These are phyloP conservation scores for Fusarium transvaalense DNA, from an alignment of 2,329 filamentous ascomycete genomes.

Conservation along the genomic window DNA sequence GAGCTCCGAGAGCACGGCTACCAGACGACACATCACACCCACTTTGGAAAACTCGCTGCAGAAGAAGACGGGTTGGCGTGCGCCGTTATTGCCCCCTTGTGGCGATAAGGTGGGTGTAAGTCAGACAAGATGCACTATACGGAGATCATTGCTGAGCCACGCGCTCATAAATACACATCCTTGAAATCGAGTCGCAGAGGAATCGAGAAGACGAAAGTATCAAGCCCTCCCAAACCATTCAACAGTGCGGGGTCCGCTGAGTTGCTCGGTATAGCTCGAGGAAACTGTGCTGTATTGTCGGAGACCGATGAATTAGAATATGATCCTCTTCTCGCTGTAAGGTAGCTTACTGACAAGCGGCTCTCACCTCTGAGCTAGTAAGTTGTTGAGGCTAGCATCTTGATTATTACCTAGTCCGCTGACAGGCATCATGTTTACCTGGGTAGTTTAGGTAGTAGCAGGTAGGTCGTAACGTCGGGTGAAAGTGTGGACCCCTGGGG, in stretches of 20 bases:
- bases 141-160: slow-evolving; percentile 41
- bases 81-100: slow-evolving; percentile 39
- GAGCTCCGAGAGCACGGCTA: slow-evolving; percentile 21
- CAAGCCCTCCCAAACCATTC: slow-evolving; percentile 32
- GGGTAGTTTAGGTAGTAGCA: neutral
- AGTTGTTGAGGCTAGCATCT: slow-evolving; percentile 28
- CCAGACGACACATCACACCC: slow-evolving; percentile 34
- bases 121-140: slow-evolving; percentile 36
- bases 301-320: slow-evolving; percentile 1
- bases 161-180: slow-evolving; percentile 40
- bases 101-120: slow-evolving; percentile 42
- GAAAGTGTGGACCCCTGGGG: slow-evolving; percentile 10
- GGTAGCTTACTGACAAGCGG: slow-evolving; percentile 13
- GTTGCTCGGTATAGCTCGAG: neutral
- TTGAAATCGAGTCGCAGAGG: slow-evolving; percentile 13
- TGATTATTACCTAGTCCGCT: slow-evolving; percentile 22
- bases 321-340: neutral
- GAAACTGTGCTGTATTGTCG: neutral
- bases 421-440: slow-evolving; percentile 29
- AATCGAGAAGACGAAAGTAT: slow-evolving; percentile 36
- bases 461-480: neutral
- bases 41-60: slow-evolving; percentile 37
- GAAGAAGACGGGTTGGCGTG: slow-evolving; percentile 37
- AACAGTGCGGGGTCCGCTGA: slow-evolving; percentile 13
- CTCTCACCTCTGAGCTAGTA: slow-evolving; percentile 20